Evolutionary conservation across 352 stramenopile genomes (phyloP), one percentile per base, ranked within the genome.

Genomic region (Phytophthora tubulina): DNA sequence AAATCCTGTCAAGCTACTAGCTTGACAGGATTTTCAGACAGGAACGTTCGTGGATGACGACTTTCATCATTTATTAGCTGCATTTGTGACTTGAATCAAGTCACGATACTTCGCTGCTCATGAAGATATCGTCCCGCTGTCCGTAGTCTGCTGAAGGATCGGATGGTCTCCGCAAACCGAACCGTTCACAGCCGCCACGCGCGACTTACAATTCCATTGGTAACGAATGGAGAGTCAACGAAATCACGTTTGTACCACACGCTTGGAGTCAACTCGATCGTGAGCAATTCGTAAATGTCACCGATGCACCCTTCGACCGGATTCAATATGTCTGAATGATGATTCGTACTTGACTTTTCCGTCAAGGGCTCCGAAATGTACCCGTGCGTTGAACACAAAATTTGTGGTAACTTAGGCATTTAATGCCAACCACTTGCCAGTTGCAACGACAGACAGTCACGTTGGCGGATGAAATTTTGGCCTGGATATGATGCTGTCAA

Each of bases 281-380:
- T 21, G 21, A 21, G 21, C 21, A 21, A 27, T 27, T 27, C 21
- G 21, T 9, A 11, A 17, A 32, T 42, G 58, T 27, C 35, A 66
- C 30, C 36, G 17, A 11, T 38, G 4, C 39, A 60, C 33, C 45
- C 21, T 31, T 60, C 38, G 42, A 49, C 38, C 57, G 65, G 56
- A 71, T 54, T 60, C 58, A 9, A 51, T 42, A 39, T 27, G 31
- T 45, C 27, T 49, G 38, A 52, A 59, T 33, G 10, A 55, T 60
- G 55, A 54, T 55, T 58, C 48, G 38, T 17, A 31, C 27, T 60
- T 58, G 55, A 56, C 48, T 53, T 45, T 32, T 35, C 63, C 45
- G 35, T 36, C 46, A 44, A 3, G 45, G 38, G 33, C 46, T 48
- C 63, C 32, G 39, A 63, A 56, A 31, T 64, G 52, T 64, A 70